Percentiles rank a stretch among this genome's conserved stretches.
phyloP scores from a whole-genome alignment of 2,329 filamentous ascomycete genomes.

The Verticillium dahliae region DNA sequence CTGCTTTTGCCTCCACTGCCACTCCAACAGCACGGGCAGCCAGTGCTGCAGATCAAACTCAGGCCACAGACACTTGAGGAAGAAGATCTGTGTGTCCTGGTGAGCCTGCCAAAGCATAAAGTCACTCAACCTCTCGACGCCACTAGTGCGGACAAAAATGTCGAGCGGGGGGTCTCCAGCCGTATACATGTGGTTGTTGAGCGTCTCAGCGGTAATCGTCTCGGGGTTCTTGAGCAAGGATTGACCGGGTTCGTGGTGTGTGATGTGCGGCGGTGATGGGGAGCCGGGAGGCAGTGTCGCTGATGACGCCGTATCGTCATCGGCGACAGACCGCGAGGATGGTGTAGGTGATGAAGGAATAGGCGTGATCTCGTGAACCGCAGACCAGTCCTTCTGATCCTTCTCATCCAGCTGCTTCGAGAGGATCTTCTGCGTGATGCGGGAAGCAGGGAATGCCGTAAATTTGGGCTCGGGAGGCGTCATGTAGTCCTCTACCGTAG shows the following conservation, averaged over 20 bases:
- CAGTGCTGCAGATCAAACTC: conserved; percentile 94
- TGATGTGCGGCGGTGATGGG: conserved; percentile 23
- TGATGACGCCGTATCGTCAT: conserved; percentile 46
- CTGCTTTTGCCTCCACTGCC: conserved; percentile 64
- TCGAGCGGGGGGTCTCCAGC: conserved; percentile 80
- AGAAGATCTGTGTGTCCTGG: conserved; percentile 85
- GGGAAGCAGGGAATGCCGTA: conserved; percentile 77
- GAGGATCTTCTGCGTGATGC: conserved; percentile 80
- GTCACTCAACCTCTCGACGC: conserved; percentile 86
- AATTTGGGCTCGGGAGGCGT: conserved; percentile 59
- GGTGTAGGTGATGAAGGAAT: conserved; percentile 22
- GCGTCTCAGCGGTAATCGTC: conserved; percentile 73
- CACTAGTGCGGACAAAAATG: conserved; percentile 85
- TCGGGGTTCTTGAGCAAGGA: conserved; percentile 58
- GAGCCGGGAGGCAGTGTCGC: conserved; percentile 52
- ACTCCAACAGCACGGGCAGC: conserved; percentile 85
- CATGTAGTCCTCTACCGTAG: conserved; percentile 82
- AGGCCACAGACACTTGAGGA: conserved; percentile 88
- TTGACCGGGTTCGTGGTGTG: neutral
- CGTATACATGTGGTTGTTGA: conserved; percentile 85
- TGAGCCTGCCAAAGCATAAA: conserved; percentile 99
- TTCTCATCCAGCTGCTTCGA: conserved; percentile 52
- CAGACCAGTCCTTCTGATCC: conserved; percentile 18
- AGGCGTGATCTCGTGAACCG: conserved; percentile 40
- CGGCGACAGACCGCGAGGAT: conserved; percentile 36